Evolutionary conservation across 2,329 filamentous ascomycete species (phyloP).

Genomic region (Aspergillus intermedius): DNA sequence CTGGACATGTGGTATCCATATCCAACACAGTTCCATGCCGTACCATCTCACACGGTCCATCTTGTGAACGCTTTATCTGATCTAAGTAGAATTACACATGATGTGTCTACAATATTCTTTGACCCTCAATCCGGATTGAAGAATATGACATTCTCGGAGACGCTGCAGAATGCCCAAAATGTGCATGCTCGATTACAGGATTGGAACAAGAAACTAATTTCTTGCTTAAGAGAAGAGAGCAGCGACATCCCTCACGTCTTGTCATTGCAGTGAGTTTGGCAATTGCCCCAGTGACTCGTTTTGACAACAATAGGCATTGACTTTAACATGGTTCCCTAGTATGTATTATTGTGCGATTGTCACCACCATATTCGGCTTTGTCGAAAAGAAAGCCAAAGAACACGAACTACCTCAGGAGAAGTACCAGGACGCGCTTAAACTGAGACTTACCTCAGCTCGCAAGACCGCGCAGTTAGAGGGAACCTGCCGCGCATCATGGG

Average conservation of each 20-base stretch:
- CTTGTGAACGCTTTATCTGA: slow-evolving; percentile 14
- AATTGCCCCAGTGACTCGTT: background rate
- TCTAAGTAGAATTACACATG: slow-evolving; percentile 15
- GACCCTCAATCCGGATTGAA: slow-evolving; percentile 5
- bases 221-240: slow-evolving; percentile 6
- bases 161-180: slow-evolving; percentile 8
- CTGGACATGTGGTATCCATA: slow-evolving; percentile 17
- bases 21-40: slow-evolving; percentile 8
- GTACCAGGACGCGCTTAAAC: slow-evolving; percentile 6
- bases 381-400: background rate
- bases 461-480: slow-evolving; percentile 21
- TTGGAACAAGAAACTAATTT: slow-evolving; percentile 7
- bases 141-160: slow-evolving; percentile 4
- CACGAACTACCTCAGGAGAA: background rate
- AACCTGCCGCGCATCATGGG: slow-evolving; percentile 23
- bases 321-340: slow-evolving; percentile 11
- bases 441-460: slow-evolving; percentile 20
- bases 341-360: slow-evolving; percentile 32
- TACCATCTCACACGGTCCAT: slow-evolving; percentile 12
- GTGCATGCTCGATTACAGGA: slow-evolving; percentile 13
- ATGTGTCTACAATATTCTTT: slow-evolving; percentile 12
- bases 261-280: slow-evolving; percentile 15
- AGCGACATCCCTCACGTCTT: slow-evolving; percentile 15
- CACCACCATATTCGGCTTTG: background rate
- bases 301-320: background rate